phyloP scores from a whole-genome alignment of 78 protist species.

The Pigoraptor vietnamica region DNA sequence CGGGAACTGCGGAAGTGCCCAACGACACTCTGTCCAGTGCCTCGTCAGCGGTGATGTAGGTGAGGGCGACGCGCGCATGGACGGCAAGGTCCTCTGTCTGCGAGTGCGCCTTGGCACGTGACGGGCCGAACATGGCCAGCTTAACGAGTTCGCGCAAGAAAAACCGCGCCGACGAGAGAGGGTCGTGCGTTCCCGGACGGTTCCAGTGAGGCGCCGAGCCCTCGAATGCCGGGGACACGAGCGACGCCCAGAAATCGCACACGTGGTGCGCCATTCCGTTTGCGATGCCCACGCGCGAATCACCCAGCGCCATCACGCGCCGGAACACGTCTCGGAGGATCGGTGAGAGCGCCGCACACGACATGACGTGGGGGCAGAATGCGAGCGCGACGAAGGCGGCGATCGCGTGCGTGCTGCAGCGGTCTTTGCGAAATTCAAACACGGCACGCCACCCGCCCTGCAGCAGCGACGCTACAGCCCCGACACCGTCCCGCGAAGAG shows the following conservation, averaged over 20 bases:
- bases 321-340: background rate
- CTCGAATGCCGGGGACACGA: background rate
- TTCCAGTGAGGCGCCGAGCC: background rate
- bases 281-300: background rate
- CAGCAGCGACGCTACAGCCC: background rate
- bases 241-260: background rate
- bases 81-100: background rate
- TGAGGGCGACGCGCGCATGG: background rate
- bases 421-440: background rate
- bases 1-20: no score
- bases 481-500: background rate
- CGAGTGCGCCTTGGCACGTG: background rate
- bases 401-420: background rate
- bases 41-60: background rate
- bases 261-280: background rate
- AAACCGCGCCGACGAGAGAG: background rate
- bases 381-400: background rate
- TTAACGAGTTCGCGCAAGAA: background rate
- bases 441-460: background rate
- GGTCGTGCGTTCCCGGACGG: background rate
- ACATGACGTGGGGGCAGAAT: background rate
- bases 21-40: background rate
- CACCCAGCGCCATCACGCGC: background rate
- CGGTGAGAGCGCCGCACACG: background rate
- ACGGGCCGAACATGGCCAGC: background rate